Evolutionary conservation across 305 asterid genomes (phyloP), one percentile per base, ranked within the genome.

Genomic region (Stenogyne calaminthoides): DNA sequence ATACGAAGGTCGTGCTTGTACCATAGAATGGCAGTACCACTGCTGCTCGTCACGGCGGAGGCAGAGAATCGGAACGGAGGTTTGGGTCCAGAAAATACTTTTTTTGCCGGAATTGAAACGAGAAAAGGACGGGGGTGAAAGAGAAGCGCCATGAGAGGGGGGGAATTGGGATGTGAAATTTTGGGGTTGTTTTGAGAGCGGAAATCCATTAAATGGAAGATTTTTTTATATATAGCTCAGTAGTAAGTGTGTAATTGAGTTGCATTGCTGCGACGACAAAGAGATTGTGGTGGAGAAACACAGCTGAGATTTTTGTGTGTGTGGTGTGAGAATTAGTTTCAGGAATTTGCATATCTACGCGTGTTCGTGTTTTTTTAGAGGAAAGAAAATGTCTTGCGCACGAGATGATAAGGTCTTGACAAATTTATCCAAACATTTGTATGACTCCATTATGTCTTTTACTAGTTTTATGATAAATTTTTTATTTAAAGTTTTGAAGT

Each of bases 1-100:
- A 92, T 36, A 29, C 97, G 96, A 79, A 92, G 98, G 79, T 90
- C 98, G 71, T 92, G 90, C 84, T 92, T 92, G 91, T 86, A 88
- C 96, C 96, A 92, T 11, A 92, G 74, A 70, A 92, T 84, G 34
- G 96, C 98, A 6, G 93, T 69, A 6, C 82, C 84, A 15, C 78
- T 76, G 77, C 80, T 67, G 59, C 80, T 25, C 79, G n/a, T 79
- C 81, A 73, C 57, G 46, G 83, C 76, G 70, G 80, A 65, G 59
- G 84, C 76, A 40, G 76, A 74, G 67, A 64, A 64, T 40, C 75
- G 67, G 29, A 76, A 5, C 25, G 74, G 74, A 71, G 71, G 47
- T 69, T 56, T 74, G 2, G 19, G 66, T 12, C 60, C 29, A 8
- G 59, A 66, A 62, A 72, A 60, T 60, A 74, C 64, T 46, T n/a